Conservation (phyloP, 139 green algal species). For the Penium margaritaceum region DNA sequence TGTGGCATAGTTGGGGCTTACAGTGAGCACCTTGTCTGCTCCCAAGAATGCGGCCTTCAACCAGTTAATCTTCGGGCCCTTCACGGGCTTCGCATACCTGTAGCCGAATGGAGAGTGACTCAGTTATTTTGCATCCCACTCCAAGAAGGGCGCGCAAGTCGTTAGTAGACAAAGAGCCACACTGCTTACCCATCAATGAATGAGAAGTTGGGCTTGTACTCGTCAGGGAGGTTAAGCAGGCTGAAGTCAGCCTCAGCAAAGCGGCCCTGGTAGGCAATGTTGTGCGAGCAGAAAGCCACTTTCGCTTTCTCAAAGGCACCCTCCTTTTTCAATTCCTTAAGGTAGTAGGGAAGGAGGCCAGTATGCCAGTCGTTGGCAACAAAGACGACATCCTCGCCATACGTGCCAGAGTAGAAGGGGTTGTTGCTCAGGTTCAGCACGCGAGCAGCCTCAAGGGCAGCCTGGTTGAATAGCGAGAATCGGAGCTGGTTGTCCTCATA, state of each 20-base stretch:
- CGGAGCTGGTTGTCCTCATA: conserved; percentile 92
- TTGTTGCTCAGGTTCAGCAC: conserved; percentile 40
- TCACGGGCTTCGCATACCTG: conserved; percentile 56
- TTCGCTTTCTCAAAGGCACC: conserved; percentile 45
- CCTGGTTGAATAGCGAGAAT: conserved; percentile 78
- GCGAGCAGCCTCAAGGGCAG: conserved; percentile 43
- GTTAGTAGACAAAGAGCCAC: not conserved
- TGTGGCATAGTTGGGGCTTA: conserved; percentile 90
- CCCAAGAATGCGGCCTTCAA: conserved; percentile 80
- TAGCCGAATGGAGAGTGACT: not conserved
- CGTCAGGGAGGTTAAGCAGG: conserved; percentile 65
- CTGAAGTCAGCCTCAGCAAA: conserved; percentile 77
- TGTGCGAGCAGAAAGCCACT: conserved; percentile 82
- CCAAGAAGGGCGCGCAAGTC: not conserved
- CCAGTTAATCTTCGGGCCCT: conserved; percentile 88
- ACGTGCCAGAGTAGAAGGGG: conserved; percentile 22
- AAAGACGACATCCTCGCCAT: conserved; percentile 79
- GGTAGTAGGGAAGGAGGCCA: conserved; percentile 72
- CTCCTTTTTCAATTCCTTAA: conserved; percentile 63
- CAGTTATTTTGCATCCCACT: not conserved
- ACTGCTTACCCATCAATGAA: conserved; percentile 71
- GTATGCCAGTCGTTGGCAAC: conserved; percentile 93
- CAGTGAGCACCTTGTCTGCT: conserved; percentile 85
- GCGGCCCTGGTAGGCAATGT: conserved; percentile 92
- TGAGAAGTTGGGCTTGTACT: conserved; percentile 55